These are phyloP conservation scores for Cyberlindnera subsufficiens DNA, from an alignment of 805 yeast genomes.

Conservation along the genomic window DNA sequence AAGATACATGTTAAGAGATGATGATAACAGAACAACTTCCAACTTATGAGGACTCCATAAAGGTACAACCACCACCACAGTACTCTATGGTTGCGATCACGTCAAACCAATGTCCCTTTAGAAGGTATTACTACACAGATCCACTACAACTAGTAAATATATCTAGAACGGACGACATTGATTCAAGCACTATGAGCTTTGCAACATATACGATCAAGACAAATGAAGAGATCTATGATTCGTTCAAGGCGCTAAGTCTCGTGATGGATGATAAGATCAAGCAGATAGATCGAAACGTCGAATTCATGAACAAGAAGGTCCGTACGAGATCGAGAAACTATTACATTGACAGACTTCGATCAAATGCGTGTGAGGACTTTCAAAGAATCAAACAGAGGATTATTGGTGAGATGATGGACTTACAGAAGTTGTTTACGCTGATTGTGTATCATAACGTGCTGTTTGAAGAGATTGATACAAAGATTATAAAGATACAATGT, in stretches of 20 bases:
- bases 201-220: conserved; percentile 6
- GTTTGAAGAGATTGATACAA: conserved; percentile 2
- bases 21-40: conserved; percentile 10
- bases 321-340: conserved; percentile 11
- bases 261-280: conserved; percentile 15
- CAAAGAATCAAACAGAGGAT: conserved; percentile 11
- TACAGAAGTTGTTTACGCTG: conserved; percentile 6
- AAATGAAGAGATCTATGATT: conserved; percentile 11
- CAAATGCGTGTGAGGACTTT: conserved; percentile 14
- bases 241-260: conserved; percentile 5
- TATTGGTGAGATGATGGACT: conserved; percentile 2
- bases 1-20: not conserved
- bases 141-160: conserved; percentile 1
- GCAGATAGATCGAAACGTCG: conserved; percentile 16
- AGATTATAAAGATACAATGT: not conserved
- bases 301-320: conserved; percentile 16
- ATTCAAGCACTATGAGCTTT: conserved; percentile 10
- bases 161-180: conserved; percentile 1
- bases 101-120: conserved; percentile 12
- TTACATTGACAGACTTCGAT: conserved; percentile 18
- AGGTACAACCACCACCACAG: conserved; percentile 18
- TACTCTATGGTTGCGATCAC: conserved; percentile 12
- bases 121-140: conserved; percentile 6
- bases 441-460: conserved; percentile 10
- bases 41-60: conserved; percentile 14